phyloP scores from a whole-genome alignment of 176 grass and related monocot genomes.

The Carex littledalei region DNA sequence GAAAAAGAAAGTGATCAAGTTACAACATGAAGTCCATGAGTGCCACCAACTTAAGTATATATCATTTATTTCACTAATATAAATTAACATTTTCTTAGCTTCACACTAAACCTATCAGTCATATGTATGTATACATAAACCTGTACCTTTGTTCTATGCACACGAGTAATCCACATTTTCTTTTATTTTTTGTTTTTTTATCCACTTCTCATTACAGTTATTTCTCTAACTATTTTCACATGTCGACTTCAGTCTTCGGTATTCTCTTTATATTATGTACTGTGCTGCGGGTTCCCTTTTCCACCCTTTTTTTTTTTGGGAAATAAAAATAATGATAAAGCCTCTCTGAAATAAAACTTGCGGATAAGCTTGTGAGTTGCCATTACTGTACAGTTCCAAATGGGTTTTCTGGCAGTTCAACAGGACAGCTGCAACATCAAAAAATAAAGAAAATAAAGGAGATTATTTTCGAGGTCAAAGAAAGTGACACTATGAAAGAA shows the following conservation, averaged over 20 bases:
- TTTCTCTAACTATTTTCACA: neutral
- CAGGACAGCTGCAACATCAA: slow-evolving; percentile 19
- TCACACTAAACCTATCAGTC: slow-evolving; percentile 6
- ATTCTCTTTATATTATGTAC: slow-evolving; percentile 15
- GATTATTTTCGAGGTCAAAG: neutral
- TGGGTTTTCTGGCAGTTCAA: slow-evolving; percentile 29
- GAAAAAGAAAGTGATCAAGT: neutral
- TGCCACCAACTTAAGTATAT: neutral
- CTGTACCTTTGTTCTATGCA: slow-evolving; percentile 9
- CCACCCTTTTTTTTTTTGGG: neutral
- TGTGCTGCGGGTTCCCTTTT: neutral
- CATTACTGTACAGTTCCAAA: slow-evolving; percentile 14
- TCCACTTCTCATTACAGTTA: slow-evolving; percentile 2
- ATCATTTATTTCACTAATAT: neutral
- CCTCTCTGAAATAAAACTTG: slow-evolving; percentile 12
- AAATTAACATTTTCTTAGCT: neutral
- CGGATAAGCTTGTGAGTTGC: slow-evolving; percentile 1
- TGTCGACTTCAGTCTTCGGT: neutral
- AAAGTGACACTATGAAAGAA: neutral
- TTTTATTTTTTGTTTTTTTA: neutral
- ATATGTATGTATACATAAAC: slow-evolving; percentile 3
- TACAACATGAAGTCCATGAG: neutral
- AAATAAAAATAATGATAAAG: neutral
- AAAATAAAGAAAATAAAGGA: neutral
- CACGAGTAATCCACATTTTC: neutral